These are phyloP conservation scores for Trichoderma asperelloides DNA, from an alignment of 495 filamentous ascomycete species.

Conservation along the genomic window DNA sequence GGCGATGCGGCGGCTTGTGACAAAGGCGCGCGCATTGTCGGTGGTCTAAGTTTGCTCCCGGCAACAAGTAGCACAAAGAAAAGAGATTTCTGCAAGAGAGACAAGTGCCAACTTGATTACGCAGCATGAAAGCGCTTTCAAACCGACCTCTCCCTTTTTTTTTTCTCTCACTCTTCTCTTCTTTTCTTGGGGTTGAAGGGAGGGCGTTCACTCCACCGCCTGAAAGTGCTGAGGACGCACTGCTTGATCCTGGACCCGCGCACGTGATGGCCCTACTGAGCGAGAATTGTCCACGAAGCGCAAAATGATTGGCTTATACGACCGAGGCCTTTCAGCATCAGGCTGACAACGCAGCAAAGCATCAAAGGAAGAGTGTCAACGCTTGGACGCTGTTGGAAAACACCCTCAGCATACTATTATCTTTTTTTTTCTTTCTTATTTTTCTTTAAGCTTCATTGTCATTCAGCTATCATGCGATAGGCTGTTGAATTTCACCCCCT, in stretches of 20 bases:
- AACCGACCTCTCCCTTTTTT: neutral
- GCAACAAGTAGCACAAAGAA: neutral
- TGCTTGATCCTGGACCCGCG: neutral
- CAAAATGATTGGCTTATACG: neutral
- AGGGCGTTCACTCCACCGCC: neutral
- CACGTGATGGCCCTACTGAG: constrained; percentile 1
- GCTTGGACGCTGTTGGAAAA: neutral
- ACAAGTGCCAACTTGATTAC: neutral
- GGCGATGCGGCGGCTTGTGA: neutral
- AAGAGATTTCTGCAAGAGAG: neutral
- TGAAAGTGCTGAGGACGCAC: neutral
- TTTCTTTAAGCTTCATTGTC: neutral
- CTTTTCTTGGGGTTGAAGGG: neutral
- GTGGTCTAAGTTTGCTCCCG: neutral
- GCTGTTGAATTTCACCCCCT: neutral
- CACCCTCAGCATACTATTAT: neutral
- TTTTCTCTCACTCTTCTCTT: neutral
- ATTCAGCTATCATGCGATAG: constrained; percentile 1
- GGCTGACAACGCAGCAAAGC: neutral
- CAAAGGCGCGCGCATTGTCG: neutral
- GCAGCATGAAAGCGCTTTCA: neutral
- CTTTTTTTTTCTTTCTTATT: neutral
- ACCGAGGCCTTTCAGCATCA: neutral
- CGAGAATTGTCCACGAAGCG: constrained; percentile 6
- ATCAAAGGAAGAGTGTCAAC: neutral